Conservation (phyloP, 2,329 filamentous ascomycete genomes). For the Venturiaceae sp. region DNA sequence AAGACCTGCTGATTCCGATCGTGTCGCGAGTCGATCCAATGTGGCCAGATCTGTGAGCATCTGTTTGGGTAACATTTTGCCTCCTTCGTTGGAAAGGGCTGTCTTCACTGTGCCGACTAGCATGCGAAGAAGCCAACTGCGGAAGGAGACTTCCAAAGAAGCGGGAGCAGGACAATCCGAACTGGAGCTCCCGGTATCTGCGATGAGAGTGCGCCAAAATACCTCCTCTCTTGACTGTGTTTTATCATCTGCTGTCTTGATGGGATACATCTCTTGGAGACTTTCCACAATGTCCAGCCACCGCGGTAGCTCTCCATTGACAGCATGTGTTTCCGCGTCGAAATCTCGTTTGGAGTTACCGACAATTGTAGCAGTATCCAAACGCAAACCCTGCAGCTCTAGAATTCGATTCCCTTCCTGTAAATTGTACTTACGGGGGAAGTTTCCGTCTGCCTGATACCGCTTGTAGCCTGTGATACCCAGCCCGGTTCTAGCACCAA, state of each 20-base stretch:
- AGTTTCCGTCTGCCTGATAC: neutral
- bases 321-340: neutral
- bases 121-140: neutral
- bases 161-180: neutral
- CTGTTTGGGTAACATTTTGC: neutral
- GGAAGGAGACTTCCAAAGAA: neutral
- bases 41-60: neutral
- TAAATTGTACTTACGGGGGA: no score
- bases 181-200: neutral
- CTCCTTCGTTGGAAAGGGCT: neutral
- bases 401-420: neutral
- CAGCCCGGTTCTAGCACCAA: neutral
- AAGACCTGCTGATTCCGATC: neutral
- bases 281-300: neutral
- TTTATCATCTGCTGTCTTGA: neutral
- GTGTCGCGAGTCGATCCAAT: neutral
- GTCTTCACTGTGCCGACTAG: neutral
- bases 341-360: neutral
- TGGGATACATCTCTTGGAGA: neutral
- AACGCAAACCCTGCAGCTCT: neutral
- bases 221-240: neutral
- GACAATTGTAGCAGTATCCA: neutral
- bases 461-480: neutral
- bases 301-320: neutral
- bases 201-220: neutral